Conservation (phyloP, 352 stramenopile species). For the Lagenidium giganteum region DNA sequence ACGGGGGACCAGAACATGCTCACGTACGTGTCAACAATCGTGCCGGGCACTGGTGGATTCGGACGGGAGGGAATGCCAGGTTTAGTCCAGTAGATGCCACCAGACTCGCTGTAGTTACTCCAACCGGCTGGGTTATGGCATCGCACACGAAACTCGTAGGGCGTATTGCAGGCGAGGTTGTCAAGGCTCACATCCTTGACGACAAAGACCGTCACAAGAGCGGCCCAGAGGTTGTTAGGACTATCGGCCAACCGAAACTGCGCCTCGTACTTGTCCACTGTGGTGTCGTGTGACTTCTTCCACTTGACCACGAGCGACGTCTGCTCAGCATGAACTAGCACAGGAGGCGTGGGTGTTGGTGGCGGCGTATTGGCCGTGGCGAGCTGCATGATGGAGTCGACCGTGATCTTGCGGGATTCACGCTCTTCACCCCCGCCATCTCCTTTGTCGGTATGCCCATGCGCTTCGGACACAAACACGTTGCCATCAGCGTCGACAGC, state of each 20-base stretch:
- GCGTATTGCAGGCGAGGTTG: constrained; percentile 32
- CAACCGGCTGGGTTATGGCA: constrained; percentile 38
- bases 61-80: no score
- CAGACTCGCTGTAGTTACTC: no score
- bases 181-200: constrained; percentile 28
- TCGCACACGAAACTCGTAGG: constrained; percentile 40
- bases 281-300: constrained; percentile 43
- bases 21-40: no score
- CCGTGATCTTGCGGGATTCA: constrained; percentile 40
- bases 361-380: constrained; percentile 23
- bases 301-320: constrained; percentile 35
- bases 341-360: constrained; percentile 20
- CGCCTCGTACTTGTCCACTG: constrained; percentile 52
- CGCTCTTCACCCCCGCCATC: not conserved
- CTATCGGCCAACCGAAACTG: constrained; percentile 42
- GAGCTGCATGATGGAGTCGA: constrained; percentile 38
- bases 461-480: constrained; percentile 42
- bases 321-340: constrained; percentile 33
- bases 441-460: not conserved
- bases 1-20: no score
- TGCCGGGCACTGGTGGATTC: no score
- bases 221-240: constrained; percentile 30
- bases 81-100: no score
- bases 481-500: constrained; percentile 48
- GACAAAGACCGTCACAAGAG: constrained; percentile 21